phyloP scores from a whole-genome alignment of 108 stramenopile genomes.

The Stephanodiscus minutulus region DNA sequence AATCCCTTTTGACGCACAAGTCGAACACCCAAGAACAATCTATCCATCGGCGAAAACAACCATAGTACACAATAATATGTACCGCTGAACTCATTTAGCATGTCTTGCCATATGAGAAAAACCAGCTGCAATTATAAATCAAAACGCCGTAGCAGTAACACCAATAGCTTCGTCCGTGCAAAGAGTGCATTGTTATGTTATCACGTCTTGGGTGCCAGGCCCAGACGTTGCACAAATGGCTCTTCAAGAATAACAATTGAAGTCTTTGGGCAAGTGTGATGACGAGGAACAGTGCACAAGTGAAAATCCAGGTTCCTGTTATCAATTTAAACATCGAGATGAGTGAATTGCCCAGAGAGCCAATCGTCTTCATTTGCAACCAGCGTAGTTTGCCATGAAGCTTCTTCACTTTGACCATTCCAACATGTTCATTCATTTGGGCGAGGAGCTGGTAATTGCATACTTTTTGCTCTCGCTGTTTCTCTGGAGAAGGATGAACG shows the following conservation, averaged over 20 bases:
- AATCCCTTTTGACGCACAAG: too few relatives aligned
- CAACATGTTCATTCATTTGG: too few relatives aligned
- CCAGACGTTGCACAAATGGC: conserved; percentile 31
- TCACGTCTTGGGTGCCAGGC: neutral
- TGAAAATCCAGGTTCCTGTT: conserved; percentile 17
- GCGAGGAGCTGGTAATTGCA: too few relatives aligned
- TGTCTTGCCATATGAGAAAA: conserved; percentile 20
- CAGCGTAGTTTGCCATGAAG: too few relatives aligned
- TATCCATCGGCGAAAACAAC: too few relatives aligned
- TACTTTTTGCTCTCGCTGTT: too few relatives aligned
- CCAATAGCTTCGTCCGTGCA: conserved; percentile 15
- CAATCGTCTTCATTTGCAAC: too few relatives aligned
- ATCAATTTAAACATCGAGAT: conserved; percentile 44
- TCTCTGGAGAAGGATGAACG: too few relatives aligned
- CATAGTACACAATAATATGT: too few relatives aligned
- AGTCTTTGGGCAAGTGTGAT: conserved; percentile 38
- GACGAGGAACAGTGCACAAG: conserved; percentile 18
- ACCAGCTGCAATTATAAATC: conserved; percentile 40
- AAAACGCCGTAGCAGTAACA: conserved; percentile 36
- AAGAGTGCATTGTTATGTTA: conserved; percentile 23
- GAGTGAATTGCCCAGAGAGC: conserved; percentile 25
- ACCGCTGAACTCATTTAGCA: too few relatives aligned
- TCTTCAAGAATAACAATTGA: conserved; percentile 43
- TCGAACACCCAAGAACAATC: too few relatives aligned
- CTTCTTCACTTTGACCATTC: too few relatives aligned